Percentiles rank a stretch among this genome's conserved stretches.
phyloP scores from a whole-genome alignment of 768 basidiomycete genomes.

The Pulveroboletus ravenelii region DNA sequence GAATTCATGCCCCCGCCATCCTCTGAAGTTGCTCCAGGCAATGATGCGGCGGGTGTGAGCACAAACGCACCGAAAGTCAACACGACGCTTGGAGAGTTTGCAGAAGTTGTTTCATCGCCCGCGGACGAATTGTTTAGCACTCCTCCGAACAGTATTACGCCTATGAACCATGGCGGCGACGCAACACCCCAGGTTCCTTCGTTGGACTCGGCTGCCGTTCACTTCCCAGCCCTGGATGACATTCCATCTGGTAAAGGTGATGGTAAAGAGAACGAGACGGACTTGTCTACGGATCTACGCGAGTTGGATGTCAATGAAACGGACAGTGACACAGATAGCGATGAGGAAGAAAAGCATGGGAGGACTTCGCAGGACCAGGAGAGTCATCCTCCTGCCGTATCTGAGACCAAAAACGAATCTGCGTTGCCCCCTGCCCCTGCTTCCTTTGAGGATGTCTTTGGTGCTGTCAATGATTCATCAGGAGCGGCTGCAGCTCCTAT shows the following conservation, averaged over 20 bases:
- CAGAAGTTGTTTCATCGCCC: conserved; percentile 26
- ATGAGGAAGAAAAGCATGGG: conserved; percentile 36
- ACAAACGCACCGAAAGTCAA: conserved; percentile 19
- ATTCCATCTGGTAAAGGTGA: conserved; percentile 18
- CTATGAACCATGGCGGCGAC: conserved; percentile 13
- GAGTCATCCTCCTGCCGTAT: conserved; percentile 14
- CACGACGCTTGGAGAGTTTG: conserved; percentile 9
- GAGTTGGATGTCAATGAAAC: conserved; percentile 56
- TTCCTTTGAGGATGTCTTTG: conserved; percentile 60
- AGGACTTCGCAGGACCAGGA: conserved; percentile 17
- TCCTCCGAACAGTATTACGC: conserved; percentile 45
- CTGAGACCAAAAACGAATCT: conserved; percentile 12
- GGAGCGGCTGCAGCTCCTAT: conserved; percentile 17
- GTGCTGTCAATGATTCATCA: conserved; percentile 23
- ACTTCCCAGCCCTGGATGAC: conserved; percentile 39
- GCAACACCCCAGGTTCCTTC: conserved; percentile 19
- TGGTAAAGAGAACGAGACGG: conserved; percentile 41
- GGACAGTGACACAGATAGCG: conserved; percentile 52
- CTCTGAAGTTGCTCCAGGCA: conserved; percentile 19
- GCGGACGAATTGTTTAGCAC: conserved; percentile 56
- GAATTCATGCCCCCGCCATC: conserved; percentile 9
- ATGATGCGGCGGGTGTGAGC: conserved; percentile 18
- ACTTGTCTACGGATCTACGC: conserved; percentile 48
- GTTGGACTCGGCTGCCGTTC: conserved; percentile 21
- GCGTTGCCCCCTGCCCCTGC: conserved; percentile 4